Percentiles rank a stretch among this genome's conserved stretches.
Evolutionary conservation across 441 rosid species (phyloP).

Genomic region (Erodium texanum): DNA sequence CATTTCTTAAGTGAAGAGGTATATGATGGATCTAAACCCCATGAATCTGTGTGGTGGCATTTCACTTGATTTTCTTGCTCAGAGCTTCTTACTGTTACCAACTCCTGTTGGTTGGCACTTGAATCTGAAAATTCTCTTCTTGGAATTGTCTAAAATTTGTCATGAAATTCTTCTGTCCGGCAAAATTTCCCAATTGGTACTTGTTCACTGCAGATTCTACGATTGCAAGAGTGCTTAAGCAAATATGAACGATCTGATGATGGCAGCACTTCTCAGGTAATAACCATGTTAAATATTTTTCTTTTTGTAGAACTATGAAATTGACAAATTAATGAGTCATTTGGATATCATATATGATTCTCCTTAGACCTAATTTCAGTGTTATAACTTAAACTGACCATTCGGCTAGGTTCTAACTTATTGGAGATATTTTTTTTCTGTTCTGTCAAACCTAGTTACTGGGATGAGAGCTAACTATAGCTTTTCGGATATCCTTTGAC

Average conservation of each 20-base stretch:
- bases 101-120: not conserved
- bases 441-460: not conserved
- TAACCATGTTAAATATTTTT: conserved; percentile 11
- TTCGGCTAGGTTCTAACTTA: not conserved
- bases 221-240: conserved; percentile 81
- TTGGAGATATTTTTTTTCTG: not conserved
- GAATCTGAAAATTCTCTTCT: conserved; percentile 12
- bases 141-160: not conserved
- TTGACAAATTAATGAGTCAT: not conserved
- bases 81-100: not conserved
- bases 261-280: conserved; percentile 84
- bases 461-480: not conserved
- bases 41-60: conserved; percentile 10
- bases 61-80: conserved; percentile 12
- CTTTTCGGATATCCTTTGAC: not conserved
- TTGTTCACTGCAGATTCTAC: conserved; percentile 54
- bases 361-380: not conserved
- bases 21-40: conserved; percentile 12
- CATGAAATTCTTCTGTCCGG: not conserved
- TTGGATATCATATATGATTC: not conserved
- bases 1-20: conserved; percentile 97
- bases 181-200: not conserved
- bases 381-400: not conserved
- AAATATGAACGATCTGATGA: conserved; percentile 80
- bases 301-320: not conserved